phyloP scores from a whole-genome alignment of 306 rosid genomes.

The Rosa chinensis region DNA sequence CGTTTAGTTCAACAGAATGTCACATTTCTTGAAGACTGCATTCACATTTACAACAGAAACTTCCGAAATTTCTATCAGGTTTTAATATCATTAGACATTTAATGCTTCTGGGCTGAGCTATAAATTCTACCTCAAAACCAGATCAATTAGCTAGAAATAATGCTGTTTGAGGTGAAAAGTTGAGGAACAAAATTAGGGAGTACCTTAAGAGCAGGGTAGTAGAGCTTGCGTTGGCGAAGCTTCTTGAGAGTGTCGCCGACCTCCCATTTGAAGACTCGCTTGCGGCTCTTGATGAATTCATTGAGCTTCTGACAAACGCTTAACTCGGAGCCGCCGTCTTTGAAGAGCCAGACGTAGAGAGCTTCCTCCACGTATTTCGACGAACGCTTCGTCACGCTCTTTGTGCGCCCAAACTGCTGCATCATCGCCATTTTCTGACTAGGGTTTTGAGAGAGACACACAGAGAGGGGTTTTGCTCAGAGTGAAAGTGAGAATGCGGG shows the following conservation, averaged over 20 bases:
- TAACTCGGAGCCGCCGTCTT: conserved; percentile 62
- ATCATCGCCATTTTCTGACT: conserved; percentile 51
- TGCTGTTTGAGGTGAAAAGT: neutral
- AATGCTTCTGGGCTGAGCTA: no score
- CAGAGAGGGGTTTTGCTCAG: neutral
- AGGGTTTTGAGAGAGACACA: conserved; percentile 5
- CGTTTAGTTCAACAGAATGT: no score
- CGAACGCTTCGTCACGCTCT: conserved; percentile 65
- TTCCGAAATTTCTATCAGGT: no score
- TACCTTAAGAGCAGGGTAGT: conserved; percentile 87
- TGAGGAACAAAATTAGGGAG: neutral
- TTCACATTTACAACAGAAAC: no score
- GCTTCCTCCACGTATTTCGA: conserved; percentile 80
- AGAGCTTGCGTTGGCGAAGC: conserved; percentile 76
- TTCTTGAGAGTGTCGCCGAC: conserved; percentile 76
- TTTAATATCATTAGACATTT: no score
- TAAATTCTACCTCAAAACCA: no score
- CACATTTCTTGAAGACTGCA: no score
- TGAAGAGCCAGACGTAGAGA: conserved; percentile 65
- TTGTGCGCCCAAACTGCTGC: conserved; percentile 53
- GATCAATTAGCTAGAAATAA: neutral
- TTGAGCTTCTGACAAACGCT: conserved; percentile 66
- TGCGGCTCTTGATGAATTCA: conserved; percentile 58
- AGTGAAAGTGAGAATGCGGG: neutral
- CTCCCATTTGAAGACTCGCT: conserved; percentile 95